These are phyloP conservation scores for Pythium monospermum DNA, from an alignment of 352 stramenopile genomes.

Conservation along the genomic window DNA sequence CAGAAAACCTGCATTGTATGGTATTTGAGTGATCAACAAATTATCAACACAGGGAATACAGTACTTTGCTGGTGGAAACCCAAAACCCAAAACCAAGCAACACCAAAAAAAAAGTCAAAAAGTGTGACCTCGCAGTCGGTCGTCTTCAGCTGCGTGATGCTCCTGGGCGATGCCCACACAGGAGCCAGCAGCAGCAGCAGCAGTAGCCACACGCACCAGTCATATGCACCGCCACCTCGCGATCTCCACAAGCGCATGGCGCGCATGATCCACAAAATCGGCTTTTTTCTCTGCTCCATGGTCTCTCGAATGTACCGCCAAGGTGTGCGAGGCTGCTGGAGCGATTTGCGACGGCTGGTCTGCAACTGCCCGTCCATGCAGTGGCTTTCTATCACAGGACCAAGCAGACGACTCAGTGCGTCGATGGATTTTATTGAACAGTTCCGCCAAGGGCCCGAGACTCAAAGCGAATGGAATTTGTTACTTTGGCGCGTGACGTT, in stretches of 20 bases:
- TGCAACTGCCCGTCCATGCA: background rate
- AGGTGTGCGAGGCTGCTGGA: conserved; percentile 13
- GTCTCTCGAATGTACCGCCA: background rate
- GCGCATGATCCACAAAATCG: background rate
- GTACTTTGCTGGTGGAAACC: too few relatives aligned
- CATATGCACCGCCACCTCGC: too few relatives aligned
- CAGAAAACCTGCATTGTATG: too few relatives aligned
- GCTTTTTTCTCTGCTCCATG: background rate
- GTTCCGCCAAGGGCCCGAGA: conserved; percentile 62
- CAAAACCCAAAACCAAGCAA: too few relatives aligned
- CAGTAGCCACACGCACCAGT: too few relatives aligned
- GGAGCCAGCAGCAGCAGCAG: too few relatives aligned
- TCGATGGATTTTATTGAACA: conserved; percentile 65
- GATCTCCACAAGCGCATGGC: too few relatives aligned
- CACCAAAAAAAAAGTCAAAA: too few relatives aligned
- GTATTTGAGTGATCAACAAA: too few relatives aligned
- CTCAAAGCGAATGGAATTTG: conserved; percentile 79
- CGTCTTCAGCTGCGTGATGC: too few relatives aligned
- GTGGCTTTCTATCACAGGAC: conserved; percentile 12
- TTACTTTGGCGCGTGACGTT: conserved; percentile 79
- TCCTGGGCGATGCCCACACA: background rate
- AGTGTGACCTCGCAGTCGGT: too few relatives aligned
- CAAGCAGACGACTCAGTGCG: conserved; percentile 12
- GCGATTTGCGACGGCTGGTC: background rate
- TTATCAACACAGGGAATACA: too few relatives aligned